Conservation (phyloP, 1,139 yeast species). For the Pichia sp. region DNA sequence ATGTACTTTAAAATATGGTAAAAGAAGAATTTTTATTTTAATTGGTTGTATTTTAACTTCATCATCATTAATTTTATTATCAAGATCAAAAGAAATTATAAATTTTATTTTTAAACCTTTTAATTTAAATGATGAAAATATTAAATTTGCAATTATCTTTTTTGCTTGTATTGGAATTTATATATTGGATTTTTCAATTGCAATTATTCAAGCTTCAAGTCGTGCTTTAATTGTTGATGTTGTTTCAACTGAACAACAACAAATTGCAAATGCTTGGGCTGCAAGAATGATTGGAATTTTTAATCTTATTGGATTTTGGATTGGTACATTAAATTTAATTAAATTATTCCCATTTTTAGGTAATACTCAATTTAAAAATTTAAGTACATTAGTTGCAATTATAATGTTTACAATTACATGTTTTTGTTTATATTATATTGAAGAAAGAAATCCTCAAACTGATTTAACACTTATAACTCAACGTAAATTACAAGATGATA, state of each 20-base stretch:
- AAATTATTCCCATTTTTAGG: conserved; percentile 35
- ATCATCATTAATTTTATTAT: conserved; percentile 38
- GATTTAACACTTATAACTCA: conserved; percentile 35
- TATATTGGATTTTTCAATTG: conserved; percentile 48
- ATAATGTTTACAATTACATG: conserved; percentile 35
- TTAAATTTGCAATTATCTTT: conserved; percentile 31
- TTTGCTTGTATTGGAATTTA: conserved; percentile 48
- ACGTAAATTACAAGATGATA: conserved; percentile 28
- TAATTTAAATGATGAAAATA: conserved; percentile 15
- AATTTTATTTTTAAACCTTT: conserved; percentile 22
- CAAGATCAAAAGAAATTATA: conserved; percentile 41
- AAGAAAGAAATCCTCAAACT: conserved; percentile 40
- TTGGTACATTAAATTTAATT: conserved; percentile 41
- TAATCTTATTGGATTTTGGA: conserved; percentile 47
- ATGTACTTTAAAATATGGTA: conserved; percentile 38
- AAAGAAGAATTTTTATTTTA: conserved; percentile 49
- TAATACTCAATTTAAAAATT: conserved; percentile 43
- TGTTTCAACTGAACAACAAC: conserved; percentile 47
- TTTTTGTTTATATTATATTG: conserved; percentile 35
- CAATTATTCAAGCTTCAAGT: conserved; percentile 53
- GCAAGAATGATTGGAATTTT: conserved; percentile 60
- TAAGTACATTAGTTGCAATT: conserved; percentile 40
- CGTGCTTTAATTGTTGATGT: conserved; percentile 55
- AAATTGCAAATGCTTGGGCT: conserved; percentile 64
- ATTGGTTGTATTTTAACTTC: conserved; percentile 45